Evolutionary conservation across 2,329 filamentous ascomycete genomes (phyloP).

Genomic region (Stachybotrys echinatus): DNA sequence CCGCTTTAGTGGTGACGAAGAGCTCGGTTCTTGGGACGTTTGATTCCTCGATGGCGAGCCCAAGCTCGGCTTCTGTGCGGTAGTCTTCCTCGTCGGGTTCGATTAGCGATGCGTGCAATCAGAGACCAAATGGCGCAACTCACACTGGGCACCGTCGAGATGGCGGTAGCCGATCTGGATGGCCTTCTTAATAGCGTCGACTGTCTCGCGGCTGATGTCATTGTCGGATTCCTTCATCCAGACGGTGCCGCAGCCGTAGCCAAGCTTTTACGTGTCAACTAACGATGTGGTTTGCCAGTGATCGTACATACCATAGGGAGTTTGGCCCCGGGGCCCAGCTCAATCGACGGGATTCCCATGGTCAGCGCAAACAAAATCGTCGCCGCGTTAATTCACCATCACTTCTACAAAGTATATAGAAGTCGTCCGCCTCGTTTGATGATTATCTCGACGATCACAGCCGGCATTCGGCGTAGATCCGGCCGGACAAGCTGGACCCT

Average conservation of each 20-base stretch:
- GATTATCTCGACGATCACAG: too few species aligned
- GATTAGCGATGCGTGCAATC: background rate
- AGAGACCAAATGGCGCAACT: background rate
- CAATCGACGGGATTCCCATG: background rate
- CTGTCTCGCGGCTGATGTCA: slow-evolving; percentile 1
- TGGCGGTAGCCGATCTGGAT: slow-evolving; percentile 4
- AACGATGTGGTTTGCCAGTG: background rate
- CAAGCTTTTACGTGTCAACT: background rate
- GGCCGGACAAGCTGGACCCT: background rate
- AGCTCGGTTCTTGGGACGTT: background rate
- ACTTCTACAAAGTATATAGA: too few species aligned
- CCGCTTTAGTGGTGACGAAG: slow-evolving; percentile 5
- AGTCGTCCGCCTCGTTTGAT: too few species aligned
- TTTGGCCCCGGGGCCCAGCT: background rate
- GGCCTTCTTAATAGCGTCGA: slow-evolving; percentile 2
- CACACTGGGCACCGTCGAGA: slow-evolving; percentile 7
- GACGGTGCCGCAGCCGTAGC: slow-evolving; percentile 2
- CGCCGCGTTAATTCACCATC: too few species aligned
- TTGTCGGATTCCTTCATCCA: slow-evolving; percentile 4
- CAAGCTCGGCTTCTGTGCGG: slow-evolving; percentile 2
- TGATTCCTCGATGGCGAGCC: slow-evolving; percentile 2
- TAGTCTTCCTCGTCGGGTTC: background rate
- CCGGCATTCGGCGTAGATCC: background rate
- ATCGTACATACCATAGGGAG: background rate
- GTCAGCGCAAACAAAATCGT: background rate